Percentiles rank a stretch among this genome's conserved stretches.
Evolutionary conservation across 2,329 filamentous ascomycete genomes (phyloP).

Genomic region (Sporothrix luriei): DNA sequence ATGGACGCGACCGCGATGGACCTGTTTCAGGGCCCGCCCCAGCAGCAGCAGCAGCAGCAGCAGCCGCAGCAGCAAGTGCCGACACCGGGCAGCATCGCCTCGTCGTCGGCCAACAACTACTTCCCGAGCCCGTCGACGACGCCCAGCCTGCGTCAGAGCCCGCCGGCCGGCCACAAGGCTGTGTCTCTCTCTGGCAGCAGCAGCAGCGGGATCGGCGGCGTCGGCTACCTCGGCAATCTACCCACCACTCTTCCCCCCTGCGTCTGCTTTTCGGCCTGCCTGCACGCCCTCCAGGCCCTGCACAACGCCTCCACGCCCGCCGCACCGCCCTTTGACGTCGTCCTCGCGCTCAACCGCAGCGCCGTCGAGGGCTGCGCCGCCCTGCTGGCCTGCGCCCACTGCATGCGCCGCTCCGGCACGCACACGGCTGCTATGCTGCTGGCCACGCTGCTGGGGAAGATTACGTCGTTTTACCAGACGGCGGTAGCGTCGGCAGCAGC

Average conservation of each 20-base stretch:
- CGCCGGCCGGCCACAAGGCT: conserved; percentile 40
- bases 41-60: conserved; percentile 18
- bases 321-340: conserved; percentile 49
- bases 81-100: conserved; percentile 44
- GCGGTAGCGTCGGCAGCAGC: conserved; percentile 38
- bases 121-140: conserved; percentile 48
- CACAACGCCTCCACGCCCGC: conserved; percentile 45
- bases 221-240: not conserved
- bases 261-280: conserved; percentile 51
- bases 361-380: conserved; percentile 53
- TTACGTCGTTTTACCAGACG: conserved; percentile 51
- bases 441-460: conserved; percentile 54
- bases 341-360: conserved; percentile 51
- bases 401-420: conserved; percentile 49
- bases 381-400: conserved; percentile 52
- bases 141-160: conserved; percentile 42
- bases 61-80: conserved; percentile 38
- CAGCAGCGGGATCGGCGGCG: conserved; percentile 13
- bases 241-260: conserved; percentile 41
- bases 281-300: conserved; percentile 52
- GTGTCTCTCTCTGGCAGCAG: conserved; percentile 33
- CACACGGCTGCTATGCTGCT: conserved; percentile 54
- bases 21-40: conserved; percentile 34
- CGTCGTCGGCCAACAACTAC: conserved; percentile 39
- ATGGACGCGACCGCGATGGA: conserved; percentile 37